Conservation (phyloP, 495 filamentous ascomycete species). For the Penicillium arizonense region DNA sequence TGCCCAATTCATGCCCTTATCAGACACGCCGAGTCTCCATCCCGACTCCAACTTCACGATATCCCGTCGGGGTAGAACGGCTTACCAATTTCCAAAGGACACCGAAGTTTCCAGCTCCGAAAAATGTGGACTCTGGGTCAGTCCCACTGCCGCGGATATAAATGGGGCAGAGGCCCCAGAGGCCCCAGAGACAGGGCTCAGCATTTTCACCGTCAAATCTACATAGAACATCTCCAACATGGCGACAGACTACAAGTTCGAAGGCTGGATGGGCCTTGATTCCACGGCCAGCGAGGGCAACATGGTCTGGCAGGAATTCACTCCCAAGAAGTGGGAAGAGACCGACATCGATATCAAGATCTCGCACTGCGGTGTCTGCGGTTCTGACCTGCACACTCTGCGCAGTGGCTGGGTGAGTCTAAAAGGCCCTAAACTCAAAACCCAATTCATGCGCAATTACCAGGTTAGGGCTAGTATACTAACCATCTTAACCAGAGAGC, state of each 20-base stretch:
- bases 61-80: background rate
- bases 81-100: slow-evolving; percentile 16
- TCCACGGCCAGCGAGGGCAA: slow-evolving; percentile 61
- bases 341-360: slow-evolving; percentile 63
- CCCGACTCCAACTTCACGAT: background rate
- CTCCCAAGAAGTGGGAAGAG: slow-evolving; percentile 80
- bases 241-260: slow-evolving; percentile 61
- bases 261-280: slow-evolving; percentile 79
- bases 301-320: slow-evolving; percentile 72
- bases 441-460: no score
- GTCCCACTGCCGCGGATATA: slow-evolving; percentile 10
- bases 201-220: background rate
- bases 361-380: slow-evolving; percentile 45
- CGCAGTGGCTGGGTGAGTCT: slow-evolving; percentile 64
- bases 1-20: no score
- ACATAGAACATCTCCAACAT: slow-evolving; percentile 13
- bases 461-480: background rate
- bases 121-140: background rate
- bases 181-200: background rate
- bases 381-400: slow-evolving; percentile 70
- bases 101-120: slow-evolving; percentile 12
- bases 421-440: background rate
- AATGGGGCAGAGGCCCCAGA: slow-evolving; percentile 12
- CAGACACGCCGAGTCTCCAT: background rate
- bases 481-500: slow-evolving; percentile 31